A percentile compares a stretch with the other conserved stretches of the same genome.
Evolutionary conservation across 2,329 filamentous ascomycete genomes (phyloP).

Genomic region (Verticillium albo-atrum): DNA sequence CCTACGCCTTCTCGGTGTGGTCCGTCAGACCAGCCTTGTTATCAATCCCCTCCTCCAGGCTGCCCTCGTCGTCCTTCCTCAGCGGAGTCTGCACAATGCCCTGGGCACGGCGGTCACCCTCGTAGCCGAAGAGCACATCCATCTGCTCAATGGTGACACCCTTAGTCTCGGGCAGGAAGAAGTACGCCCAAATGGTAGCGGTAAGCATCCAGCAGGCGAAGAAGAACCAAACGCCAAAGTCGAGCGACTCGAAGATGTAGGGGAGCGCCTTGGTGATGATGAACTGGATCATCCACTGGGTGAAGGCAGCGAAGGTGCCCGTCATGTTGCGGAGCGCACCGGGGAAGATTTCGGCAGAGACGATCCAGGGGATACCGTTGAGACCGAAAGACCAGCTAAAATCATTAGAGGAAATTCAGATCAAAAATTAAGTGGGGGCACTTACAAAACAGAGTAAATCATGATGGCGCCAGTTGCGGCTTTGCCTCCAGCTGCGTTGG

Average conservation of each 20-base stretch:
- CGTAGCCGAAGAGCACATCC: constrained; percentile 25
- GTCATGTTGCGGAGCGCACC: constrained; percentile 36
- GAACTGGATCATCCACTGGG: constrained; percentile 38
- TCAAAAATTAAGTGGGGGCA: neutral
- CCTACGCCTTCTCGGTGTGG: neutral
- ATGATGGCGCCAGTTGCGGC: constrained; percentile 52
- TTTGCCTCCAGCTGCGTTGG: constrained; percentile 40
- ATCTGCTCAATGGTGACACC: constrained; percentile 49
- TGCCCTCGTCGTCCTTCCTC: constrained; percentile 3
- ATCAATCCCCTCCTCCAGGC: constrained; percentile 2
- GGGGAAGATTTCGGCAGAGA: constrained; percentile 39
- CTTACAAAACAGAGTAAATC: constrained; percentile 49
- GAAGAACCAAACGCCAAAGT: constrained; percentile 53
- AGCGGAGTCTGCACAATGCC: neutral
- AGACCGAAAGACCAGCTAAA: constrained; percentile 38
- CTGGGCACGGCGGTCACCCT: constrained; percentile 5
- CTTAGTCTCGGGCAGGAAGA: constrained; percentile 52
- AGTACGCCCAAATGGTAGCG: constrained; percentile 42
- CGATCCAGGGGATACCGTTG: constrained; percentile 41
- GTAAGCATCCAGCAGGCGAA: constrained; percentile 48
- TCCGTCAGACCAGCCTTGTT: neutral
- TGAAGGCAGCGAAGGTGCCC: constrained; percentile 33
- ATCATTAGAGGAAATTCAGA: neutral
- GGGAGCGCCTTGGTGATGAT: constrained; percentile 37
- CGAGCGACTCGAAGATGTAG: constrained; percentile 37